A percentile compares a stretch with the other conserved stretches of the same genome.
Conservation (phyloP, 2,329 filamentous ascomycete genomes). For the Penicillium griseofulvum region DNA sequence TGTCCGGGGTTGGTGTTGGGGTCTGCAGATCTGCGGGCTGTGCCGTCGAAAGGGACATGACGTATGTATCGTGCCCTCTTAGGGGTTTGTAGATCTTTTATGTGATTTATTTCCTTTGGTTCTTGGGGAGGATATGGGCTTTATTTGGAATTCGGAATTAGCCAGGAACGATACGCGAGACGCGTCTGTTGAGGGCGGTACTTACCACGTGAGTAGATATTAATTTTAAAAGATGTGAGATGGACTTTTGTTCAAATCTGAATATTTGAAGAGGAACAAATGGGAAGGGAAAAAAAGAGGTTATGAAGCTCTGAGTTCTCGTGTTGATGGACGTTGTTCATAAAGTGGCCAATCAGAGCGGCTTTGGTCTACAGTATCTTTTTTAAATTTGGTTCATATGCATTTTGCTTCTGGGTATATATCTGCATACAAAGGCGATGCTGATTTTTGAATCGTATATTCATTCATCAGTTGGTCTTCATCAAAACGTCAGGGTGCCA, state of each 20-base stretch:
- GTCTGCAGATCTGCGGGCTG: neutral
- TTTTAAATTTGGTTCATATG: neutral
- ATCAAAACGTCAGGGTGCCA: neutral
- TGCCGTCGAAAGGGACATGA: neutral
- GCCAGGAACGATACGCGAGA: conserved; percentile 10
- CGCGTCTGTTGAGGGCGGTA: conserved; percentile 5
- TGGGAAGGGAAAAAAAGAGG: neutral
- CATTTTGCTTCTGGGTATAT: no score
- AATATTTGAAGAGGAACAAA: neutral
- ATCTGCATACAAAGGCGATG: neutral
- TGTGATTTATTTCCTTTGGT: conserved; percentile 23
- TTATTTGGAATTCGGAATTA: neutral
- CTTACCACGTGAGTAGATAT: conserved; percentile 4
- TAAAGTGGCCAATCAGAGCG: conserved; percentile 26
- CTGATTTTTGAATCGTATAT: neutral
- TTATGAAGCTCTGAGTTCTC: conserved; percentile 47
- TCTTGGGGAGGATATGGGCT: neutral
- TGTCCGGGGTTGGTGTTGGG: neutral
- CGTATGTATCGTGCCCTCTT: neutral
- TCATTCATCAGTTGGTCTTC: neutral
- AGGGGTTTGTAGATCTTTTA: neutral
- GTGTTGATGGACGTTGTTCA: conserved; percentile 38
- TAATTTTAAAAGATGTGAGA: neutral
- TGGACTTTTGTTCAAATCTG: neutral
- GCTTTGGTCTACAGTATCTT: neutral